phyloP scores from a whole-genome alignment of 2,329 filamentous ascomycete species.

The Colletotrichum orchidophilum region DNA sequence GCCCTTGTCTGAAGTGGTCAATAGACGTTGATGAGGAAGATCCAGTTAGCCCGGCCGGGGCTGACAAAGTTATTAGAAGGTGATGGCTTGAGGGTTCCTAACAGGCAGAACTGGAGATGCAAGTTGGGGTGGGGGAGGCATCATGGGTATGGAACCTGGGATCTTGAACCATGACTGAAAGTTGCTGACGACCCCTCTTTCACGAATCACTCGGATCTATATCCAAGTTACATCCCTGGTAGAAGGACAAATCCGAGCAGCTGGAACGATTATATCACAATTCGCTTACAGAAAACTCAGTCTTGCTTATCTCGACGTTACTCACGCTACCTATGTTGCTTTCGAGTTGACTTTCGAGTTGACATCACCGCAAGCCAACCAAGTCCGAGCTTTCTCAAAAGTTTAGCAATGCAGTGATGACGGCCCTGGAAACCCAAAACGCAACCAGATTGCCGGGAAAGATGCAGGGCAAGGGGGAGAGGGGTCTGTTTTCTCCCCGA shows the following conservation, averaged over 20 bases:
- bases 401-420: background rate
- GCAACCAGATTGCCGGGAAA: conserved; percentile 28
- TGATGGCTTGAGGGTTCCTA: background rate
- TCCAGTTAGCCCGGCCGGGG: background rate
- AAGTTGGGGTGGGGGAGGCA: background rate
- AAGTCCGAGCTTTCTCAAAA: background rate
- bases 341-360: background rate
- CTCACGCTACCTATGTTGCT: background rate
- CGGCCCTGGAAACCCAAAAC: background rate
- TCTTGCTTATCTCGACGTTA: background rate
- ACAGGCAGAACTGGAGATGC: background rate
- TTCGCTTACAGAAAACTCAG: background rate
- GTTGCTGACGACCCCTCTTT: background rate
- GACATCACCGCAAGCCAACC: background rate
- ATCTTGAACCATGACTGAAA: background rate
- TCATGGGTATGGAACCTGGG: background rate
- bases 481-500: background rate
- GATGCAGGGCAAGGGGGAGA: background rate
- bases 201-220: background rate
- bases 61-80: background rate
- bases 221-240: background rate
- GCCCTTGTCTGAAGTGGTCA: background rate
- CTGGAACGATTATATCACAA: background rate
- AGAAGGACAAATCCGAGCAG: background rate
- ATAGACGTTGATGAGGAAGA: background rate